Evolutionary conservation across 768 basidiomycete species (phyloP).

Genomic region (Boletus tomentosulus): DNA sequence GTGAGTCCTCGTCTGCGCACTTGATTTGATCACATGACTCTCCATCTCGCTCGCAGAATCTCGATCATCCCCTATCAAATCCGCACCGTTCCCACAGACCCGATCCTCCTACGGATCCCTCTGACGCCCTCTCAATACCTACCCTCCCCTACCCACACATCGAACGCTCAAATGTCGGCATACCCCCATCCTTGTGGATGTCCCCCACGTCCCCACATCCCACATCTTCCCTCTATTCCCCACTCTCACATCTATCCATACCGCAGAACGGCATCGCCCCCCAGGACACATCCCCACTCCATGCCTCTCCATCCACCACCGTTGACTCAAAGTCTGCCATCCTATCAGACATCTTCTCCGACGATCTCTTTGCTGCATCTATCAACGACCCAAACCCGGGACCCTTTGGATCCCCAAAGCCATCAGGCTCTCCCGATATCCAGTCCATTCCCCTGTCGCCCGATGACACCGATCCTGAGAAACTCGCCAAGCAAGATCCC

Average conservation of each 20-base stretch:
- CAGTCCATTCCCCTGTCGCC: slow-evolving; percentile 39
- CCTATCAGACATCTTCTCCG: slow-evolving; percentile 67
- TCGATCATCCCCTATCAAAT: slow-evolving; percentile 20
- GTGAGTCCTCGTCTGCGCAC: slow-evolving; percentile 11
- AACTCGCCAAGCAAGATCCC: slow-evolving; percentile 79
- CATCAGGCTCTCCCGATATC: slow-evolving; percentile 68
- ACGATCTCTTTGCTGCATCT: slow-evolving; percentile 52
- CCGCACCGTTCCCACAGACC: slow-evolving; percentile 6
- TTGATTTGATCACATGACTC: slow-evolving; percentile 3
- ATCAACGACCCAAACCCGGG: slow-evolving; percentile 37
- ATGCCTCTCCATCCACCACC: slow-evolving; percentile 38
- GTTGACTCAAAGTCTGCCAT: slow-evolving; percentile 57
- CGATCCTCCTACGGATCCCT: slow-evolving; percentile 12
- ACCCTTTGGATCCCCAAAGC: slow-evolving; percentile 59
- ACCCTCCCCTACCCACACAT: slow-evolving; percentile 27
- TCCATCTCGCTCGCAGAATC: slow-evolving; percentile 4
- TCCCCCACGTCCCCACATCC: slow-evolving; percentile 49
- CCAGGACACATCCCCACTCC: slow-evolving; percentile 33
- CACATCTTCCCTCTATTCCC: slow-evolving; percentile 39
- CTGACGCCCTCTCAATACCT: slow-evolving; percentile 6
- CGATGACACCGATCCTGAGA: slow-evolving; percentile 54
- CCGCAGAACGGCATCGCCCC: slow-evolving; percentile 30
- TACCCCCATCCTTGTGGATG: slow-evolving; percentile 85
- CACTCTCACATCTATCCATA: slow-evolving; percentile 37
- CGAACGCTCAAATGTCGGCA: slow-evolving; percentile 50